phyloP scores from a whole-genome alignment of 2,329 filamentous ascomycete genomes.

The Diaporthe citriasiana region DNA sequence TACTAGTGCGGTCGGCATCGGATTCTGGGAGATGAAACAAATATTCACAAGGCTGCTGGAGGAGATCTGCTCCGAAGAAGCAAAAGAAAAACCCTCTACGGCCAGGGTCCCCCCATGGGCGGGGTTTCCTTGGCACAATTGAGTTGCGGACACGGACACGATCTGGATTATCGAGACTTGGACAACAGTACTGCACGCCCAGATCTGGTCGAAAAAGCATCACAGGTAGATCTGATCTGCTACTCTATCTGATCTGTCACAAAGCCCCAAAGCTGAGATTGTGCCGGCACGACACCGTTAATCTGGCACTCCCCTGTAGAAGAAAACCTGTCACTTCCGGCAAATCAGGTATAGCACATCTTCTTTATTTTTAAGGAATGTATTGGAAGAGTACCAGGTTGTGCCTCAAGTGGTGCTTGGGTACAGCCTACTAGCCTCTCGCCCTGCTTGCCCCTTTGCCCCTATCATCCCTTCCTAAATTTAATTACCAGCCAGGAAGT shows the following conservation, averaged over 20 bases:
- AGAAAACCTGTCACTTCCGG: too few species aligned
- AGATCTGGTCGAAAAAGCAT: not conserved
- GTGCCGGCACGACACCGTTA: not conserved
- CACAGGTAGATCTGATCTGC: slow-evolving; percentile 17
- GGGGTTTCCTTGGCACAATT: not conserved
- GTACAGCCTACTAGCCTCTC: too few species aligned
- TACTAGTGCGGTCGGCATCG: not conserved
- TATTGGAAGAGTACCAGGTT: too few species aligned
- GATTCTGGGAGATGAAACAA: not conserved
- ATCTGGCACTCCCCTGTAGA: too few species aligned
- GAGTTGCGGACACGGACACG: slow-evolving; percentile 2
- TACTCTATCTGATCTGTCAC: slow-evolving; percentile 23
- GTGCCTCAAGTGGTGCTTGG: too few species aligned
- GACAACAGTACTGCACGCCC: not conserved
- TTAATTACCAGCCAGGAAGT: too few species aligned
- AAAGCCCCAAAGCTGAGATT: not conserved
- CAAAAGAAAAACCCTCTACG: not conserved
- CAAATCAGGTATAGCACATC: too few species aligned
- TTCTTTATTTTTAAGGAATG: too few species aligned
- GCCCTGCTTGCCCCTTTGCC: too few species aligned
- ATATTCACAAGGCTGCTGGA: not conserved
- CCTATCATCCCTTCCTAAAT: too few species aligned
- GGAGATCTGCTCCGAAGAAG: not conserved
- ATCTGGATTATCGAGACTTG: not conserved
- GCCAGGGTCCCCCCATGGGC: not conserved